Evolutionary conservation across 179 eudicot species (phyloP), one percentile per base, ranked within the genome.

Genomic region (Sideroxylon spinosum): DNA sequence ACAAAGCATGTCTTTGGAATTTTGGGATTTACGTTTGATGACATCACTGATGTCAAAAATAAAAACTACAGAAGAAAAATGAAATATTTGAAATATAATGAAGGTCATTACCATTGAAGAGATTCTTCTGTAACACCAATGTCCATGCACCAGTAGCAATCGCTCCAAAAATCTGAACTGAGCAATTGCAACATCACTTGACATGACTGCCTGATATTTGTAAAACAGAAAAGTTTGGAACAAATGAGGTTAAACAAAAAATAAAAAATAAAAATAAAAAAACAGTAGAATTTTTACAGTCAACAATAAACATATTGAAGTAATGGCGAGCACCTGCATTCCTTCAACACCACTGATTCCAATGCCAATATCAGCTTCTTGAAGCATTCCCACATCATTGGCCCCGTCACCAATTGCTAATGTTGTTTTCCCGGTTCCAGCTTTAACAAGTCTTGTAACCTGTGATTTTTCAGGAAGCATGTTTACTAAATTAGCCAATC

Each of bases 331-430:
- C 65, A 86, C 97, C 93, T 93, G 97, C 97, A 93, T 93, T 81
- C 97, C 97, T 88, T 92, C 97, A 78, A 88, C 96, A 26, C 97
- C 97, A 70, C 97, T 93, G 78, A 93, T 91, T 63, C 98, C 98
- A 71, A 93, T 68, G 48, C 98, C 98, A 7, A 93, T 93, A 83
- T 93, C 98, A 62, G 98, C 98, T 85, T 93, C 98, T 80, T 93
- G 98, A 91, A 93, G 98, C 98, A 93, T 93, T 74, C 98, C 98
- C 78, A 93, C 98, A 44, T 93, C 98, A 79, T 93, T 93, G 48
- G 98, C 98, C 46, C 98, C 98, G 75, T 93, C 98, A 65, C 98
- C 98, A 67, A 93, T 93, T 6, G 98, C 98, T 81, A 93, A 68
- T 60, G 98, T 93, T 32, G 97, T 93, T 76, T 77, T 90, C 48